A percentile compares a stretch with the other conserved stretches of the same genome.
phyloP scores from a whole-genome alignment of 371 early-diverging fungal genomes.

The Chytridium lagenaria region DNA sequence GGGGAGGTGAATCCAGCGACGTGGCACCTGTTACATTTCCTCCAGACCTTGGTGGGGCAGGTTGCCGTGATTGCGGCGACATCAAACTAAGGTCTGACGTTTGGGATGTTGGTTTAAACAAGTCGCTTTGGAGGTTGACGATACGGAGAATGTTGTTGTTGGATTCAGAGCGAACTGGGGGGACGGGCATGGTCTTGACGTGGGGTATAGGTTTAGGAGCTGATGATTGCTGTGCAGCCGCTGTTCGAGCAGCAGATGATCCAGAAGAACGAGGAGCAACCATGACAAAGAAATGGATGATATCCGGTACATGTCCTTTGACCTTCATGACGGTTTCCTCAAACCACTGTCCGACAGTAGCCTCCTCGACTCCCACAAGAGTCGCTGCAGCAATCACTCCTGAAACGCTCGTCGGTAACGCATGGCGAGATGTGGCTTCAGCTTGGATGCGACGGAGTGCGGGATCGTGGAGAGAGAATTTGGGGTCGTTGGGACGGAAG shows the following conservation, averaged over 20 bases:
- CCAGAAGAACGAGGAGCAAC: no score
- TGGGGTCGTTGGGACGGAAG: not conserved
- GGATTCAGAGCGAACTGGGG: not conserved
- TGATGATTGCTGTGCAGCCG: not conserved
- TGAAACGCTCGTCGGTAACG: not conserved
- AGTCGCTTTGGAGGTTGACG: not conserved
- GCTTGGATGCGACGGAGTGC: not conserved
- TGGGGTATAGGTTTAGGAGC: not conserved
- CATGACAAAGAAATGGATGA: not conserved
- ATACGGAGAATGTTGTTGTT: not conserved
- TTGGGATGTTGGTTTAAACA: no score
- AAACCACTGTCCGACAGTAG: not conserved
- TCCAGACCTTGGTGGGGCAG: no score
- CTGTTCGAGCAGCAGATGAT: not conserved
- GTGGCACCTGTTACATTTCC: no score
- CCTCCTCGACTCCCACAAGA: not conserved
- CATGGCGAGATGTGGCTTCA: not conserved
- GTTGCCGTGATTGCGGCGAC: no score
- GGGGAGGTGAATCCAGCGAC: no score
- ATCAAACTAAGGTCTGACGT: no score
- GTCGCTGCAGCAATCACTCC: not conserved
- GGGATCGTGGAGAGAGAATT: not conserved
- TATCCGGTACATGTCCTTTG: not conserved
- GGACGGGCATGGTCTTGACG: not conserved
- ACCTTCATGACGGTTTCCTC: not conserved